These are phyloP conservation scores for Globisporangium rhizosaccharum DNA, from an alignment of 352 stramenopile genomes.

Conservation along the genomic window DNA sequence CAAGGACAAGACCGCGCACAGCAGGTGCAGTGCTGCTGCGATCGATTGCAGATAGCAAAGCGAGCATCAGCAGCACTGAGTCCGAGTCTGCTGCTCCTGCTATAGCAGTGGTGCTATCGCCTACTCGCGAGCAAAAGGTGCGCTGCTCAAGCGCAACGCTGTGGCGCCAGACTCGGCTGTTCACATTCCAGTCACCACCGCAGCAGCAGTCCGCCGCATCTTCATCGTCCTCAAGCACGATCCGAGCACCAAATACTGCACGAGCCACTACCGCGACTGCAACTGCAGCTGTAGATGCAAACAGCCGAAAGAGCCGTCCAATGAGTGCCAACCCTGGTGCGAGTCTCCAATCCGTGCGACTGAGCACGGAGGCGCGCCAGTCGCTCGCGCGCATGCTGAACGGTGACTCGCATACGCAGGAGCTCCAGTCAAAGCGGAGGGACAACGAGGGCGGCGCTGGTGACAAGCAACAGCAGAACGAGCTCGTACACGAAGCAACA, in stretches of 20 bases:
- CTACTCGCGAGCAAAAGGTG: conserved; percentile 6
- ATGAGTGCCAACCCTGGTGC: conserved; percentile 2
- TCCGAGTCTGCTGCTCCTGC: background rate
- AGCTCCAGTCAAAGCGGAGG: background rate
- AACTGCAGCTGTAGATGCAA: background rate
- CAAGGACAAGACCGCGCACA: conserved; percentile 2
- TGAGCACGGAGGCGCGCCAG: conserved; percentile 1
- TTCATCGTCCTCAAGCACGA: background rate
- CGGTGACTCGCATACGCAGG: background rate
- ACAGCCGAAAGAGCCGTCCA: background rate
- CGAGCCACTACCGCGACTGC: background rate
- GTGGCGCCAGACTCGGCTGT: conserved; percentile 38
- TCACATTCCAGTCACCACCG: conserved; percentile 26
- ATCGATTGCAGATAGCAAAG: background rate
- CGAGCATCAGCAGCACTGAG: background rate
- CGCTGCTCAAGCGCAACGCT: conserved; percentile 42
- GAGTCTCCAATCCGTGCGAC: background rate
- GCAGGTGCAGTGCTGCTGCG: conserved; percentile 1
- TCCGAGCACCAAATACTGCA: background rate
- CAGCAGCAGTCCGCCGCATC: background rate
- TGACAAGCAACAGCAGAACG: background rate
- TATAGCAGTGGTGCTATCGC: background rate
- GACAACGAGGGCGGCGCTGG: background rate
- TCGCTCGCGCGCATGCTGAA: conserved; percentile 8
- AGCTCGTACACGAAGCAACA: background rate